Evolutionary conservation across 78 protist species (phyloP), one percentile per base, ranked within the genome.

Genomic region (Planoprotostelium fungivorum): DNA sequence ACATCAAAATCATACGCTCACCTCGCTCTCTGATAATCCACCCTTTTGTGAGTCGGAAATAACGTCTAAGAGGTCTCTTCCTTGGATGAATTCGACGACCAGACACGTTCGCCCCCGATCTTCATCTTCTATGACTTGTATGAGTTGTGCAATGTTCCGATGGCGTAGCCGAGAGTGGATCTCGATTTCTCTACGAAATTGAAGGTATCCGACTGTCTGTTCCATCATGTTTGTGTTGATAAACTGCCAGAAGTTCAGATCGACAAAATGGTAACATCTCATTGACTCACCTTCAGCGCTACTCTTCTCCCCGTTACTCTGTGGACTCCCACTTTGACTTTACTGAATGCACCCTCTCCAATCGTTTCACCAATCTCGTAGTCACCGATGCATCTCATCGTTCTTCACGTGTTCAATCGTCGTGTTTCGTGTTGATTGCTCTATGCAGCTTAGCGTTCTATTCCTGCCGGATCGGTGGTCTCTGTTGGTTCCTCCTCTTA

Each of bases 71-170:
- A 84, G 86, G 37, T 84, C 86, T 29, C 36, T 34, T 1, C 34
- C 34, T 9, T 16, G 37, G 23, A 5, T 1, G 86, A 23, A 84
- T 10, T 84, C 86, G 36, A 34, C 1, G 86, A 84, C 31, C 34
- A 84, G 10, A 29, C n/a, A 84, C 1, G 86, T 84, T 5, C 16
- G 16, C 31, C 86, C 86, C 36, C 1, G 1, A 1, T 9, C 23
- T 23, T 1, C 25, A 16, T 1, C 23, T 34, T 84, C 34, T 5
- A 84, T 35, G 63, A 89, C 29, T 1, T 83, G 85, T 1, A n/a
- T 34, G 31, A 89, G 23, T 36, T 38, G 36, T 28, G 35, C 63
- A 29, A 89, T 89, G 38, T 89, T 37, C 28, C 85, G 86, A 51
- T 89, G 91, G 35, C 23, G 29, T 1, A 63, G 25, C 34, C 25